A percentile compares a stretch with the other conserved stretches of the same genome.
Evolutionary conservation across 164 flowering plant species (phyloP).

Genomic region (Cinnamomum micranthum): DNA sequence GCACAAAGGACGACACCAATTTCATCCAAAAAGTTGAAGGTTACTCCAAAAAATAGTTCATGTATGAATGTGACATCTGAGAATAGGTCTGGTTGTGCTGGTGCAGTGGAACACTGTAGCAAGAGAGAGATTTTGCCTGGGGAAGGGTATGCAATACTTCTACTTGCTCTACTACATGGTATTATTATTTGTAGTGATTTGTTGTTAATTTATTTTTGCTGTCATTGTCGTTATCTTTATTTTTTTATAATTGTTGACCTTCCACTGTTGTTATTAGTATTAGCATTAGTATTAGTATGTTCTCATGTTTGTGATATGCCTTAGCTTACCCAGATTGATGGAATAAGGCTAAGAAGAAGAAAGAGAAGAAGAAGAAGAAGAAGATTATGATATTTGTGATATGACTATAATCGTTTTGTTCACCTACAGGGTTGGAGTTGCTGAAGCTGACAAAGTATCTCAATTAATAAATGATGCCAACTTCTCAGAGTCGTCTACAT

Average conservation of each 20-base stretch:
- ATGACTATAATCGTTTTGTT: neutral
- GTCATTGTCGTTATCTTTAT: neutral
- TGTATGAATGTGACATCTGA: constrained; percentile 9
- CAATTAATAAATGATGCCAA: constrained; percentile 33
- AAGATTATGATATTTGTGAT: neutral
- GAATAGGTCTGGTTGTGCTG: constrained; percentile 13
- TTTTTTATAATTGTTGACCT: too few relatives aligned
- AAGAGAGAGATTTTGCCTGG: constrained; percentile 22
- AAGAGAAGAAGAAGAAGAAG: too few relatives aligned
- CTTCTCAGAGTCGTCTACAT: constrained; percentile 43
- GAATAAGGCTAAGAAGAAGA: too few relatives aligned
- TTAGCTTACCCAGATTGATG: too few relatives aligned
- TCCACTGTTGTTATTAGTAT: neutral
- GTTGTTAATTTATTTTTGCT: too few relatives aligned
- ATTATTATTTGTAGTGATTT: neutral
- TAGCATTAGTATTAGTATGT: neutral
- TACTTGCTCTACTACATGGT: constrained; percentile 9
- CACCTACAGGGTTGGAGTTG: constrained; percentile 34
- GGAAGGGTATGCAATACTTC: constrained; percentile 35
- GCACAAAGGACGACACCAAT: constrained; percentile 36
- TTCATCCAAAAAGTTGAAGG: constrained; percentile 44
- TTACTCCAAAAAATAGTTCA: constrained; percentile 33
- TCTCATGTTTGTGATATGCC: neutral
- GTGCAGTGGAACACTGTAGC: constrained; percentile 18
- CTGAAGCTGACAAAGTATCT: constrained; percentile 30